phyloP scores from a whole-genome alignment of 257 asterid genomes.

The Perilla frutescens region DNA sequence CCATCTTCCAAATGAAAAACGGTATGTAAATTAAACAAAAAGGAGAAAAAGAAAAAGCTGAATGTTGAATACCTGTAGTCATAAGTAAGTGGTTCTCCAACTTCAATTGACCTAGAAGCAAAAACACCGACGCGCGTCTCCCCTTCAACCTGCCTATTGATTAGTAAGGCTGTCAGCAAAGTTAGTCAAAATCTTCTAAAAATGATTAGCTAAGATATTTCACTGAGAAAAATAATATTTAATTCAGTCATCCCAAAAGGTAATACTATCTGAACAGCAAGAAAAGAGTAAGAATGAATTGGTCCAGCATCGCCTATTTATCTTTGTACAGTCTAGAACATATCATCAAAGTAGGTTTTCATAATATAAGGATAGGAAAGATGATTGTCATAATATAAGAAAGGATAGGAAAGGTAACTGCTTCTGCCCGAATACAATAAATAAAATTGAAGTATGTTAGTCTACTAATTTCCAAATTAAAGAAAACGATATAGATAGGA shows the following conservation, averaged over 20 bases:
- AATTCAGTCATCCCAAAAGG: not conserved
- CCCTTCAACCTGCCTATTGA: slow-evolving; percentile 85
- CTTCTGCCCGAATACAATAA: not conserved
- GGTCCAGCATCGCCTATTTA: not conserved
- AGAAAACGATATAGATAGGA: not conserved
- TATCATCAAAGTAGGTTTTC: not conserved
- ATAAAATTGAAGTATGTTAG: not conserved
- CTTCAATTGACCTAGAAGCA: slow-evolving; percentile 72
- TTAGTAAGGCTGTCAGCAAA: slow-evolving; percentile 33
- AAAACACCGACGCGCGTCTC: slow-evolving; percentile 92
- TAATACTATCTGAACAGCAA: slow-evolving; percentile 8
- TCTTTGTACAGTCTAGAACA: slow-evolving; percentile 7
- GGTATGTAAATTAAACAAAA: not conserved
- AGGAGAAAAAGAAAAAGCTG: not conserved
- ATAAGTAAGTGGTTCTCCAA: slow-evolving; percentile 89
- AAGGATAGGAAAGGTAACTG: not conserved
- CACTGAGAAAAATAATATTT: slow-evolving; percentile 12
- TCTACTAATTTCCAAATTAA: not conserved
- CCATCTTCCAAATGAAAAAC: not conserved
- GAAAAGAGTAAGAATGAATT: not conserved
- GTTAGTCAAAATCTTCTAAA: slow-evolving; percentile 15
- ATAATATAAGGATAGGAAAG: not conserved
- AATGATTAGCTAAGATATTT: not conserved
- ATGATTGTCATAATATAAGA: too few species aligned
- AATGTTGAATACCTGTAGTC: slow-evolving; percentile 73